Conservation (phyloP, 805 yeast species). For the Myxozyma neglecta region DNA sequence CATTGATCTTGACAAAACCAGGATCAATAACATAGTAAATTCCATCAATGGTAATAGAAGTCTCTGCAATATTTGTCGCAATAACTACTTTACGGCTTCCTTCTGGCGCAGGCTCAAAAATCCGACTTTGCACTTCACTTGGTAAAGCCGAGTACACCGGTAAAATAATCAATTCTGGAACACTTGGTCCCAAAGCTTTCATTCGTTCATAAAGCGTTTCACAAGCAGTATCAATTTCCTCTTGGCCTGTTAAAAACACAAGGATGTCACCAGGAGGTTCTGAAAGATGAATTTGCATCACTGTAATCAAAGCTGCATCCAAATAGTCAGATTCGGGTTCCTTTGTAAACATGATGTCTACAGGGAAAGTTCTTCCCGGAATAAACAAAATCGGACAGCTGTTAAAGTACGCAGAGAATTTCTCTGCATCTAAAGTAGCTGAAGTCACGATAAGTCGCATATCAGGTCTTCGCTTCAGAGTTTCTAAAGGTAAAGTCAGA, state of each 20-base stretch:
- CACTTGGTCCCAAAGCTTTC: constrained; percentile 60
- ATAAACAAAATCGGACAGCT: constrained; percentile 83
- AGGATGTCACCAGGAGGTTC: constrained; percentile 78
- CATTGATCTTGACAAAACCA: constrained; percentile 90
- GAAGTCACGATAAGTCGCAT: constrained; percentile 80
- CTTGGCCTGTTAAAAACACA: constrained; percentile 93
- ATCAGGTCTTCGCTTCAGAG: constrained; percentile 62
- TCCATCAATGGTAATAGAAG: constrained; percentile 96
- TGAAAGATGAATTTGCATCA: constrained; percentile 78
- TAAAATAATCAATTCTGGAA: constrained; percentile 64
- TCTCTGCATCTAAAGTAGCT: constrained; percentile 90
- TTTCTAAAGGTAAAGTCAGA: constrained; percentile 38
- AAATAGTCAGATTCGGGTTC: constrained; percentile 90
- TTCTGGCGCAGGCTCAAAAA: constrained; percentile 84
- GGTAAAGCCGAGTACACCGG: constrained; percentile 94
- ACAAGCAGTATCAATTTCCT: constrained; percentile 85
- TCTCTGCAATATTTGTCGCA: constrained; percentile 97
- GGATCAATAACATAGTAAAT: constrained; percentile 91
- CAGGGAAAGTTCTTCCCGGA: constrained; percentile 94
- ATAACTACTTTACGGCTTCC: constrained; percentile 80
- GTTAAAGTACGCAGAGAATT: constrained; percentile 77
- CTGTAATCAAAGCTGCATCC: constrained; percentile 84
- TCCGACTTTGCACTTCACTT: constrained; percentile 72
- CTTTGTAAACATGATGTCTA: constrained; percentile 75
- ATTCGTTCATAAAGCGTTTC: constrained; percentile 67